phyloP scores from a whole-genome alignment of 306 rosid species.

The Vigna angularis region DNA sequence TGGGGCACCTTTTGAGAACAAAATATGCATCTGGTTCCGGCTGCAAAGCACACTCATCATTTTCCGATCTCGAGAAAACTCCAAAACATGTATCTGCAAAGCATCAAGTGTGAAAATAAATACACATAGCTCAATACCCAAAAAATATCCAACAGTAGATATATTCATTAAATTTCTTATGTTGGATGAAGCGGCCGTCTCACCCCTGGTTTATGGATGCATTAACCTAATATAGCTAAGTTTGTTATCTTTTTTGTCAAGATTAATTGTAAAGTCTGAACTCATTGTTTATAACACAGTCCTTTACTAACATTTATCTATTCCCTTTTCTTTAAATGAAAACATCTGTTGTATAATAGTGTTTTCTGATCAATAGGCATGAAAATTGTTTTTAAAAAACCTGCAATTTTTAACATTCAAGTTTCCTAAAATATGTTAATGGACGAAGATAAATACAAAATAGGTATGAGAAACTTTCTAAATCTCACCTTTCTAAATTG shows the following conservation, averaged over 20 bases:
- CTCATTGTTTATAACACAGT: not conserved
- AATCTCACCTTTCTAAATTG: constrained; percentile 87
- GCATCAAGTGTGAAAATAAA: constrained; percentile 47
- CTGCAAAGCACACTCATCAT: constrained; percentile 97
- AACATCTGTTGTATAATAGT: constrained; percentile 22
- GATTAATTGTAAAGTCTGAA: too few species aligned
- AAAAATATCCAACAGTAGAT: constrained; percentile 35
- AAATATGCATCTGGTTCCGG: constrained; percentile 75
- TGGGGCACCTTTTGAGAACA: constrained; percentile 97
- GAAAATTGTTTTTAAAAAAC: not conserved
- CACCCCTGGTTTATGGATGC: constrained; percentile 19
- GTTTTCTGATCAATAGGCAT: constrained; percentile 36
- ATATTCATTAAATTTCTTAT: constrained; percentile 28
- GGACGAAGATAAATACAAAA: constrained; percentile 35
- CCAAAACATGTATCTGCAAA: constrained; percentile 79
- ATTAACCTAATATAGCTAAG: constrained; percentile 24
- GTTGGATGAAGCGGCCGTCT: constrained; percentile 2
- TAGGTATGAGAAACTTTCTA: constrained; percentile 37
- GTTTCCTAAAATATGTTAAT: constrained; percentile 31
- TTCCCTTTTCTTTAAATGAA: constrained; percentile 10
- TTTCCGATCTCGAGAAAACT: constrained; percentile 94
- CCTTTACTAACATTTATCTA: not conserved
- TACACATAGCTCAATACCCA: constrained; percentile 3
- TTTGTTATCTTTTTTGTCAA: not conserved
- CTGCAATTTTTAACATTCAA: constrained; percentile 18